phyloP scores from a whole-genome alignment of 2,329 filamentous ascomycete genomes.

The Aspergillus oerlinghausenensis region DNA sequence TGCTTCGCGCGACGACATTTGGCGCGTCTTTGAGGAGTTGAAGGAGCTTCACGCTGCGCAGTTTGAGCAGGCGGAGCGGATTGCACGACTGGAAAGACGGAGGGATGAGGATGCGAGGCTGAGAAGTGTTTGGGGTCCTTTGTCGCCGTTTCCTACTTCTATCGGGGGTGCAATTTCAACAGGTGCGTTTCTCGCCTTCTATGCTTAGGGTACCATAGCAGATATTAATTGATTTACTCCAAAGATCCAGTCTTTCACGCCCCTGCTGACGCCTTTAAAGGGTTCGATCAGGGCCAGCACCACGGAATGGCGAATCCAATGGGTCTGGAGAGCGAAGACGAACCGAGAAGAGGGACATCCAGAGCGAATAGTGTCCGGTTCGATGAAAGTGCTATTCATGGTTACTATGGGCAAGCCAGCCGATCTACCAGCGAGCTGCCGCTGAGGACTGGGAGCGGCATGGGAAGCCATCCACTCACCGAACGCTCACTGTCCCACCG shows the following conservation, averaged over 20 bases:
- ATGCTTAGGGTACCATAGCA: neutral
- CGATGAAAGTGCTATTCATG: constrained; percentile 89
- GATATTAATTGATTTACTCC: constrained; percentile 4
- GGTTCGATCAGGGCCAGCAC: constrained; percentile 78
- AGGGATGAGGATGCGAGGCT: constrained; percentile 60
- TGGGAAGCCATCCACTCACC: constrained; percentile 75
- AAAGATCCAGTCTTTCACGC: constrained; percentile 75
- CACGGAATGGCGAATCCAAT: constrained; percentile 75
- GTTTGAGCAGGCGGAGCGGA: constrained; percentile 57
- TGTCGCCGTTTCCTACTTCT: constrained; percentile 83
- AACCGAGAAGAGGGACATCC: constrained; percentile 79
- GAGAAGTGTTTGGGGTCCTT: constrained; percentile 83
- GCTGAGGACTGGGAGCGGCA: constrained; percentile 69
- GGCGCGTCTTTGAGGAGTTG: constrained; percentile 60
- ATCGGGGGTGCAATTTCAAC: constrained; percentile 79
- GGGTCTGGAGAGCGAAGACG: constrained; percentile 80
- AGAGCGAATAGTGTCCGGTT: constrained; percentile 96
- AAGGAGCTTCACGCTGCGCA: constrained; percentile 58
- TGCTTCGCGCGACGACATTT: constrained; percentile 61
- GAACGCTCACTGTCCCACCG: constrained; percentile 92
- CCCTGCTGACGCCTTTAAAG: constrained; percentile 79
- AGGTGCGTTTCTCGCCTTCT: constrained; percentile 52
- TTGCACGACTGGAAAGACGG: constrained; percentile 57
- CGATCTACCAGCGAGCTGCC: constrained; percentile 81
- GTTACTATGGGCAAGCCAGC: constrained; percentile 79